These are phyloP conservation scores for Mucor velutinosus DNA, from an alignment of 371 early-diverging fungal genomes.

Conservation along the genomic window DNA sequence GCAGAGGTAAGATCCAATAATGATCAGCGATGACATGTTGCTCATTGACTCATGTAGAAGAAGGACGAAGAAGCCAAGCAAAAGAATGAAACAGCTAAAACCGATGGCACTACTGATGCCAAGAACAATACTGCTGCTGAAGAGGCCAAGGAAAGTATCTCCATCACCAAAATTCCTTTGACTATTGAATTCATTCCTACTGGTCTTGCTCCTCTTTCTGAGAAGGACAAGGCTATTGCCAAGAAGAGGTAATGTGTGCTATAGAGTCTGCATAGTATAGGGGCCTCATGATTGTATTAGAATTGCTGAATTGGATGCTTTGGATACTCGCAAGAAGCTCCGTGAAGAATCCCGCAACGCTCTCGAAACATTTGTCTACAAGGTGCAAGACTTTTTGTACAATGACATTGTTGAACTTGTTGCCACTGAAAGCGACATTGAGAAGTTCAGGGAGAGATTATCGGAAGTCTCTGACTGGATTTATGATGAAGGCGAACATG, in stretches of 20 bases:
- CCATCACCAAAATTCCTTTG: constrained; percentile 47
- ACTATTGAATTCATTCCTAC: constrained; percentile 43
- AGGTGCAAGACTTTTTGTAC: constrained; percentile 77
- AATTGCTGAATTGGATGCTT: constrained; percentile 34
- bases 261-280: neutral
- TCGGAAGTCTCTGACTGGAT: constrained; percentile 85
- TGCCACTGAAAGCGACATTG: constrained; percentile 74
- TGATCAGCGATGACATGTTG: neutral
- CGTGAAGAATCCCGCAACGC: constrained; percentile 87
- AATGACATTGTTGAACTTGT: constrained; percentile 70
- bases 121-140: constrained; percentile 21
- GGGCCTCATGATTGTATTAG: constrained; percentile 12
- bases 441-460: constrained; percentile 58
- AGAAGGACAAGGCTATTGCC: constrained; percentile 37
- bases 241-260: constrained; percentile 31
- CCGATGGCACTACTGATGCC: neutral
- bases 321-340: constrained; percentile 57
- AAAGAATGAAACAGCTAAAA: constrained; percentile 19
- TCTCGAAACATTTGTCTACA: constrained; percentile 91
- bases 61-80: constrained; percentile 7
- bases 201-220: constrained; percentile 46
- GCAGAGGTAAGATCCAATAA: constrained; percentile 4
- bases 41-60: neutral
- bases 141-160: constrained; percentile 32
- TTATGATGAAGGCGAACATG: constrained; percentile 77